Base-by-base conservation (phyloP, 108 stramenopile species). In the Nitzschia sp. region DNA sequence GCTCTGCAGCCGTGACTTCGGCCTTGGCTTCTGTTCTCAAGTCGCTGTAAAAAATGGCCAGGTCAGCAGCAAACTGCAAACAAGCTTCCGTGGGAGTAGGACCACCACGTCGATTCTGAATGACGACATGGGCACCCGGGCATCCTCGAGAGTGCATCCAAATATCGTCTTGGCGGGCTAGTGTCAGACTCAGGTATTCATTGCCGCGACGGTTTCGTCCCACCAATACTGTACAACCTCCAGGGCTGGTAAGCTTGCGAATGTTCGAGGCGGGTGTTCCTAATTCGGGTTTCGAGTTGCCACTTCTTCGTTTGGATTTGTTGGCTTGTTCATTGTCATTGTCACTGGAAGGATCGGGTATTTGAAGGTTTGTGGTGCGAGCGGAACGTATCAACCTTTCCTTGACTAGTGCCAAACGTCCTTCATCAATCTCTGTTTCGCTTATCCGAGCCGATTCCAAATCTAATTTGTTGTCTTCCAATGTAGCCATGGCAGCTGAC, bases 201-300 rank as follows among this genome's bases (percentile, higher is more conserved):
- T 95, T 95, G 54, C 92, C 89, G 27, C 89, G 75, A 29, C 90
- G 84, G 66, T 93, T 93, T 46, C 95, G 77, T 9, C 95, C 95
- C 2, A 95, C 95, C 6, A 92, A 76, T 6, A 95, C 80, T 38
- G 68, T 82, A 66, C 84, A 86, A 33, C 90, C 94, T 42, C 75
- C 81, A n/a, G 88, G 91, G 19, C 82, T 77, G 24, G 58, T 73
- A 9, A 91, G 59, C 67, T 81, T 80, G 4, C 91, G 77, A 62
- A 90, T 71, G 49, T 88, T 84, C 3, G 82, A 84, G 29, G 72
- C 68, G 25, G 81, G 78, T 9, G 78, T 77, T 21, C 80, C 81
- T 33, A 77, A 17, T 4, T 46, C 75, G 49, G 81, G 69, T 63
- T 77, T 75, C 2, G 32, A 53, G 26, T 38, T 21, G 19, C 59